These are phyloP conservation scores for Craterostigma plantagineum DNA, from an alignment of 257 asterid species.

Conservation along the genomic window DNA sequence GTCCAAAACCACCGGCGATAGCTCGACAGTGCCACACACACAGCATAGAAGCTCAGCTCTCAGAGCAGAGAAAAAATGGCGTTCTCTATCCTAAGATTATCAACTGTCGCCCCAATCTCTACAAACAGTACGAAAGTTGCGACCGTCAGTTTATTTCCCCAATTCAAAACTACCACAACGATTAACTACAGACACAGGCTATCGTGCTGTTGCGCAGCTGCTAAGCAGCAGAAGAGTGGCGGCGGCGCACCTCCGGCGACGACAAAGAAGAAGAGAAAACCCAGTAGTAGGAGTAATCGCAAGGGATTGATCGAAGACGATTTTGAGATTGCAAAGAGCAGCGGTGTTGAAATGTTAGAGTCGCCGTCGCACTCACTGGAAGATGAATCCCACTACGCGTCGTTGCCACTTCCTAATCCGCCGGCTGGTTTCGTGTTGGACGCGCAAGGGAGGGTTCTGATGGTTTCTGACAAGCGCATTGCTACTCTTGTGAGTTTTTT, in stretches of 20 bases:
- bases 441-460: conserved; percentile 66
- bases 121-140: conserved; percentile 8
- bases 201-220: conserved; percentile 28
- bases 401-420: conserved; percentile 76
- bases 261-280: conserved; percentile 28
- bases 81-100: conserved; percentile 17
- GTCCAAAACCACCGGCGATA: too few species aligned
- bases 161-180: conserved; percentile 10
- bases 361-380: conserved; percentile 13
- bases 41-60: too few species aligned
- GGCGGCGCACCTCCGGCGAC: conserved; percentile 7
- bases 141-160: conserved; percentile 8
- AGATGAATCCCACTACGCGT: conserved; percentile 18
- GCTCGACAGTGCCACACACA: too few species aligned
- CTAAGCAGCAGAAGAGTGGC: conserved; percentile 37
- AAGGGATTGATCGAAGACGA: conserved; percentile 18
- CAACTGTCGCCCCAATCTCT: conserved; percentile 14
- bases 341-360: conserved; percentile 23
- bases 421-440: conserved; percentile 92
- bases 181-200: conserved; percentile 11
- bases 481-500: conserved; percentile 51
- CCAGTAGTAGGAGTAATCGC: conserved; percentile 11
- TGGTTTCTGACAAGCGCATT: conserved; percentile 75
- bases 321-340: conserved; percentile 27
- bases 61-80: conserved; percentile 16